Conservation (phyloP, 1,139 yeast genomes). For the Debaryomycetaceae sp. region DNA sequence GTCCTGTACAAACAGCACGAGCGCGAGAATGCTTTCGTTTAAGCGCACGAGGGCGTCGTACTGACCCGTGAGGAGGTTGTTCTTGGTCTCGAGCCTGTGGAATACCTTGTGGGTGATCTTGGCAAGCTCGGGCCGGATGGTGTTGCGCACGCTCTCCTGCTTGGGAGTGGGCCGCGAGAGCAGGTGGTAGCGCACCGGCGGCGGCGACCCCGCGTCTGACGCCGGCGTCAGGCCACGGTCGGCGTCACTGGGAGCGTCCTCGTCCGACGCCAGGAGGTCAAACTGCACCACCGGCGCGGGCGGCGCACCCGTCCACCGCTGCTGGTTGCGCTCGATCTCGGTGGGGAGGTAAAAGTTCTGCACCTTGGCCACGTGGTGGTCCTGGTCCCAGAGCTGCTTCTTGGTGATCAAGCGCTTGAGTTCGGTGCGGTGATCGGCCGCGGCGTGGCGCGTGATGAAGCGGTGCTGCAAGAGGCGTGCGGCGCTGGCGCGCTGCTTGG, state of each 20-base stretch:
- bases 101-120: constrained; percentile 33
- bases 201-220: constrained; percentile 1
- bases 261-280: constrained; percentile 1
- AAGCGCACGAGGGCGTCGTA: constrained; percentile 31
- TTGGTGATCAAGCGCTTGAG: constrained; percentile 33
- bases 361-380: constrained; percentile 28
- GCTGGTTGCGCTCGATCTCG: constrained; percentile 31
- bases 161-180: constrained; percentile 12
- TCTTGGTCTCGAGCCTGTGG: constrained; percentile 30
- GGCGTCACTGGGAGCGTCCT: neutral
- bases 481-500: constrained; percentile 56
- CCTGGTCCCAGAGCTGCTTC: constrained; percentile 41
- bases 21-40: constrained; percentile 25
- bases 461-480: constrained; percentile 53
- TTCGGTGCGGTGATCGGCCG: constrained; percentile 14
- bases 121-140: constrained; percentile 26
- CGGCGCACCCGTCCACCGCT: constrained; percentile 25
- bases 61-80: constrained; percentile 31
- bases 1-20: constrained; percentile 22
- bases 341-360: constrained; percentile 40
- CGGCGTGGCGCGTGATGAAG: constrained; percentile 37
- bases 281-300: neutral
- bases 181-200: constrained; percentile 9
- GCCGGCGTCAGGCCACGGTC: neutral
- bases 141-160: constrained; percentile 23